These are phyloP conservation scores for Gentiana macrophylla DNA, from an alignment of 257 asterid species.

Conservation along the genomic window DNA sequence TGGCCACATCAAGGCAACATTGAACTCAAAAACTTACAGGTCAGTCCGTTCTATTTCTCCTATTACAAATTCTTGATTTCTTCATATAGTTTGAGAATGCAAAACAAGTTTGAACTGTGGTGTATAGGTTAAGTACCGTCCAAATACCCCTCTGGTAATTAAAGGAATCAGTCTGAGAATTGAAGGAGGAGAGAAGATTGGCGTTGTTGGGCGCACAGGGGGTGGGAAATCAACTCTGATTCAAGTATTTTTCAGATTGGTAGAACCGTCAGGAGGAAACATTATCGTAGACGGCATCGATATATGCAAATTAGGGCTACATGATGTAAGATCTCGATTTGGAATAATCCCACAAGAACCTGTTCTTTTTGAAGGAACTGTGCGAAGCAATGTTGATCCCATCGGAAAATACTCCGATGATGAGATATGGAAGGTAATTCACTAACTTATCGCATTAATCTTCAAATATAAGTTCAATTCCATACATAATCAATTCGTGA, in stretches of 20 bases:
- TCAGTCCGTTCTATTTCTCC: slow-evolving; percentile 5
- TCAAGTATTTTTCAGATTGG: slow-evolving; percentile 89
- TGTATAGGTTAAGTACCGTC: slow-evolving; percentile 76
- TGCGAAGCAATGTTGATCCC: slow-evolving; percentile 93
- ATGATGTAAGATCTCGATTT: slow-evolving; percentile 88
- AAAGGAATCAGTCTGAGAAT: slow-evolving; percentile 74
- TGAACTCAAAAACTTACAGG: slow-evolving; percentile 59
- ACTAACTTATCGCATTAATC: no score
- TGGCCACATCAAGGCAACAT: slow-evolving; percentile 80
- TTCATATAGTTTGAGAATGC: no score
- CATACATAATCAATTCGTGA: no score
- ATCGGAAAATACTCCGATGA: slow-evolving; percentile 71
- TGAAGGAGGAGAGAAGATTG: slow-evolving; percentile 84
- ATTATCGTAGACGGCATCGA: slow-evolving; percentile 68
- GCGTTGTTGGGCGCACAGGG: slow-evolving; percentile 96
- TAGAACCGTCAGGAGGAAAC: slow-evolving; percentile 83
- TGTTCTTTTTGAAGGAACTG: slow-evolving; percentile 93
- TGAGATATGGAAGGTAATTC: slow-evolving; percentile 84
- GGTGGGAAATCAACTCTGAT: slow-evolving; percentile 95
- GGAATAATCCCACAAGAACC: slow-evolving; percentile 99
- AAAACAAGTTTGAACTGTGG: slow-evolving; percentile 2
- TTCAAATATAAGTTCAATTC: no score
- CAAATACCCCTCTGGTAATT: slow-evolving; percentile 76
- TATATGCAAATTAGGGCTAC: slow-evolving; percentile 67
- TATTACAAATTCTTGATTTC: background rate